phyloP scores from a whole-genome alignment of 2,329 filamentous ascomycete genomes.

The Teratosphaeria zuluensis region DNA sequence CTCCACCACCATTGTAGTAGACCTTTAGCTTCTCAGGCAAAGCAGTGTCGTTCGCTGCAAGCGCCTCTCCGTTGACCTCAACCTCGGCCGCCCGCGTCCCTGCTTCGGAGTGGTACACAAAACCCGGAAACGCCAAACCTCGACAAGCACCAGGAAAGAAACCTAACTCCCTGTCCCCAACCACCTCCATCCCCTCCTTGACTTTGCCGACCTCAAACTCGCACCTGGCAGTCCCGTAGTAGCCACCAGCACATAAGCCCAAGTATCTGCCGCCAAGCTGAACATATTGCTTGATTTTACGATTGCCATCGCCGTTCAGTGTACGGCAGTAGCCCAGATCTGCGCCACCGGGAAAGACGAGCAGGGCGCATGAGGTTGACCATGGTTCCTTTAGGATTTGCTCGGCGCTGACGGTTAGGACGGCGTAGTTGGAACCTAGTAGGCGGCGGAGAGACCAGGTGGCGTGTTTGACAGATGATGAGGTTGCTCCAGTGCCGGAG shows the following conservation, averaged over 20 bases:
- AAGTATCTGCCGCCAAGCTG: conserved; percentile 76
- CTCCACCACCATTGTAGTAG: conserved; percentile 92
- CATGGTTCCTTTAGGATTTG: conserved; percentile 86
- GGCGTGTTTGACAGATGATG: conserved; percentile 82
- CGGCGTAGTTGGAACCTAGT: conserved; percentile 82
- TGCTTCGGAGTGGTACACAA: conserved; percentile 79
- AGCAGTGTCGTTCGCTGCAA: conserved; percentile 26
- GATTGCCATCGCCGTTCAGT: conserved; percentile 81
- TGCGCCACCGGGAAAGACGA: conserved; percentile 90
- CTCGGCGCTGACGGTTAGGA: conserved; percentile 71
- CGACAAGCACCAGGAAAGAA: conserved; percentile 85
- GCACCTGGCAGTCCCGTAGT: conserved; percentile 72
- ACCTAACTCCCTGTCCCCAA: conserved; percentile 71
- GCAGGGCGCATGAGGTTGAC: conserved; percentile 72
- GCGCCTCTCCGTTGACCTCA: conserved; percentile 51
- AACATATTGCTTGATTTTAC: conserved; percentile 74
- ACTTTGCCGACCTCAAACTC: conserved; percentile 83
- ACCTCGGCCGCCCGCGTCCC: conserved; percentile 67
- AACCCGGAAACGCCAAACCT: conserved; percentile 79
- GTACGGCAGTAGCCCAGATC: conserved; percentile 83
- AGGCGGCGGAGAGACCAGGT: conserved; percentile 77
- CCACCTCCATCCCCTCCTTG: conserved; percentile 61
- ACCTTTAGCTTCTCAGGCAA: conserved; percentile 54
- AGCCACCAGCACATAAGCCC: conserved; percentile 88
- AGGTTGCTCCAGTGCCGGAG: conserved; percentile 74